These are phyloP conservation scores for Gossypium rotundifolium DNA, from an alignment of 345 rosid species.

Conservation along the genomic window DNA sequence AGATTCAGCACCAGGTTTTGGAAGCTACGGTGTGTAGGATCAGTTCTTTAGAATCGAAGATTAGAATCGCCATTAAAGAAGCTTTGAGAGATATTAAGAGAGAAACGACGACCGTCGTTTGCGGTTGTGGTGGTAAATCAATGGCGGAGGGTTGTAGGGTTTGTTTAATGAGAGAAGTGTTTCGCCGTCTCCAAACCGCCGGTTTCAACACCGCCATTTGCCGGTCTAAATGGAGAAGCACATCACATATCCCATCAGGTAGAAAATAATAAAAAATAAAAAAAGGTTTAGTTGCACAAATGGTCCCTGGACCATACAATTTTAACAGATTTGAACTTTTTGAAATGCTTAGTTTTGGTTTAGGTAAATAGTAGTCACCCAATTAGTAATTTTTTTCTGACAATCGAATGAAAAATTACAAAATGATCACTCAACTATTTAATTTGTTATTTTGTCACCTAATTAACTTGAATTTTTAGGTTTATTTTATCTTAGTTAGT, in stretches of 20 bases:
- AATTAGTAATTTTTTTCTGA: no score
- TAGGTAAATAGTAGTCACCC: no score
- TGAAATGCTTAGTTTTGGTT: no score
- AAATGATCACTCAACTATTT: no score
- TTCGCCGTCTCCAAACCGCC: constrained; percentile 29
- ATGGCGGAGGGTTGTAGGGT: constrained; percentile 33
- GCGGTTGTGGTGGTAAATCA: constrained; percentile 30
- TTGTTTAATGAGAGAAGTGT: constrained; percentile 42
- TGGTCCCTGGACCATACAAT: not conserved
- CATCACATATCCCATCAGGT: constrained; percentile 52
- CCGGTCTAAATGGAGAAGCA: constrained; percentile 58
- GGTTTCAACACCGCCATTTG: constrained; percentile 45
- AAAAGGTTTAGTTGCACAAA: not conserved
- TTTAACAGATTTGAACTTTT: not conserved
- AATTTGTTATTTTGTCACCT: no score
- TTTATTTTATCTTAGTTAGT: no score
- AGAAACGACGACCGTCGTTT: constrained; percentile 7
- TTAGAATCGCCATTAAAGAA: constrained; percentile 45
- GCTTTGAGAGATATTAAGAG: constrained; percentile 28
- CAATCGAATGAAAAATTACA: accelerated
- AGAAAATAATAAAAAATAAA: not conserved
- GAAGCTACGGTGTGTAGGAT: constrained; percentile 47
- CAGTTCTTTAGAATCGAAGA: constrained; percentile 41
- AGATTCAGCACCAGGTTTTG: constrained; percentile 35
- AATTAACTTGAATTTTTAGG: no score